Evolutionary conservation across 139 green algal genomes (phyloP).

Genomic region (Picochlorum costavermella): DNA sequence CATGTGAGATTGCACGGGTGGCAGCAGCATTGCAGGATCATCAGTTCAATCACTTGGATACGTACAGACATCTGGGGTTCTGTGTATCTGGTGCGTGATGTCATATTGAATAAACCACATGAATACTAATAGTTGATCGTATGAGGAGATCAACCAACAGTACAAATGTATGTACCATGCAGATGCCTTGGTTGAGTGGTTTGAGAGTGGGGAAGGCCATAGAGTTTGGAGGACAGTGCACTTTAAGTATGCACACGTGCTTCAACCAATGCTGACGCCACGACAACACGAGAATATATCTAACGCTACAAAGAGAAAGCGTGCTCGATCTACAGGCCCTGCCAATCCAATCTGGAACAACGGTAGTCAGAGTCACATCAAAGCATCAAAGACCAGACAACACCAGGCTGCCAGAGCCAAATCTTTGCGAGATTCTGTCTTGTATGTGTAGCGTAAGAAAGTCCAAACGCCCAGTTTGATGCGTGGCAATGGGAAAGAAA

Average conservation of each 20-base stretch:
- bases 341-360: conserved; percentile 2
- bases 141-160: background rate
- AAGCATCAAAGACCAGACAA: conserved; percentile 4
- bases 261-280: conserved; percentile 2
- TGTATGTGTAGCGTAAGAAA: background rate
- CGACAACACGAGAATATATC: conserved; percentile 1
- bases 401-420: background rate
- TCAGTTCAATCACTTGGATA: conserved; percentile 4
- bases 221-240: background rate
- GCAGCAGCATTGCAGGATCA: conserved; percentile 2
- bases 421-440: background rate
- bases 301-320: conserved; percentile 4
- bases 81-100: conserved; percentile 3
- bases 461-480: background rate
- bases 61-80: conserved; percentile 3
- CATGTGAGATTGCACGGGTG: background rate
- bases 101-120: conserved; percentile 4
- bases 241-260: conserved; percentile 4
- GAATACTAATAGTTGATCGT: conserved; percentile 1
- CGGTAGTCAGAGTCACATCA: conserved; percentile 4
- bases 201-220: conserved; percentile 1
- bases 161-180: conserved; percentile 1
- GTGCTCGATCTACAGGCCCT: conserved; percentile 2
- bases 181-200: conserved; percentile 4
- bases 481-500: background rate